Base-by-base conservation (phyloP, 2,329 filamentous ascomycete genomes). In the Aspergillus brunneoviolaceus region DNA sequence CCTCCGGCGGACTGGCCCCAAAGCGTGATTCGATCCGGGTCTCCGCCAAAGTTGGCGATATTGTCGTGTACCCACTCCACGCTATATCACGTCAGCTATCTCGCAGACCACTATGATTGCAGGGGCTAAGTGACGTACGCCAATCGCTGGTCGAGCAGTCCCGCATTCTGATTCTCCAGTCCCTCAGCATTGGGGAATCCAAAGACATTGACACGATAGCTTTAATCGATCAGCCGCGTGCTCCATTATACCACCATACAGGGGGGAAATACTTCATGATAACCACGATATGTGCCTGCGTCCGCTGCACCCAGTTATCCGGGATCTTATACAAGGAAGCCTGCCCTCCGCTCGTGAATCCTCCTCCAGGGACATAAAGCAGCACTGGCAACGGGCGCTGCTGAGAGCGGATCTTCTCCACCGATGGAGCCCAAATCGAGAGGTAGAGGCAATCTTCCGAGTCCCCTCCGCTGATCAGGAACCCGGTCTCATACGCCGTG, bases 311-410 rank as follows among this genome's bases (percentile, higher is more conserved):
- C 9, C 64, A 42, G 35, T 63, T 60, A 49, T 68, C 65, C 6
- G 61, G 59, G 45, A 58, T 54, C 16, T 53, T 53, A 21, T 53
- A 61, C 5, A 54, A 33, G 4, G 60, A 48, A 9, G 65, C 63
- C 19, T 59, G 48, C 1, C 56, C 62, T 1, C 66, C 66, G 25
- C 35, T 53, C 1, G 35, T 57, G 57, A 59, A 67, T 0, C 52
- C 58, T 11, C 66, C 65, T 5, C 66, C 65, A 21, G 67, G 62
- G n/a, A 67, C 63, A 16, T 60, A 68, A 16, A 68, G 51, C 63
- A 68, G 62, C 12, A 67, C 63, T 4, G 65, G 60, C 3, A 54
- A 47, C 23, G 53, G 59, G 1, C 27, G 19, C 5, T 19, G 33
- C 6, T 35, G 31, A 4, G 39, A 11, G 5, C 45, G 45, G 11